Conservation (phyloP, 768 basidiomycete genomes). For the Leccinum obscurum region DNA sequence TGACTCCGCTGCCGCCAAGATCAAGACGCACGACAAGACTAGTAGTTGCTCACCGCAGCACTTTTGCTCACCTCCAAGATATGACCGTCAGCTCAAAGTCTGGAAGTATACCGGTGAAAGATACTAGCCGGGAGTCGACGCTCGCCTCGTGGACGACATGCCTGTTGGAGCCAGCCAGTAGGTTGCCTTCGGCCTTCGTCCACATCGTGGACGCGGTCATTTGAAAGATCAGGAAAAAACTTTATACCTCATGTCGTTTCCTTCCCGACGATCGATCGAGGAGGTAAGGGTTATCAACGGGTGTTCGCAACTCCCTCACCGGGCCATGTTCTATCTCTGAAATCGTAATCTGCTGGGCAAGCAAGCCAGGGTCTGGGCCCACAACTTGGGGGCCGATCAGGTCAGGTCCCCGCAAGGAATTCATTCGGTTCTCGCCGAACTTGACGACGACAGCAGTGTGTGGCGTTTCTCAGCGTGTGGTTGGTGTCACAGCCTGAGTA, state of each 20-base stretch:
- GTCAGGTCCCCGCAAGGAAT: not conserved
- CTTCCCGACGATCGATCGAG: constrained; percentile 10
- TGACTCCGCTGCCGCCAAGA: not conserved
- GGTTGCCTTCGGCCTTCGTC: not conserved
- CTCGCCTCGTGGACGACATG: constrained; percentile 19
- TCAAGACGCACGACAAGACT: not conserved
- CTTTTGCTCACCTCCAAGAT: not conserved
- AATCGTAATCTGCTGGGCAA: not conserved
- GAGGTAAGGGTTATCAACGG: not conserved
- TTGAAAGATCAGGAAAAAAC: constrained; percentile 2
- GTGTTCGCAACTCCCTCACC: not conserved
- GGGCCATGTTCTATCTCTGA: not conserved
- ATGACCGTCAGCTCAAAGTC: not conserved
- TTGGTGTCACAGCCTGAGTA: not conserved
- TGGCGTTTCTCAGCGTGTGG: not conserved
- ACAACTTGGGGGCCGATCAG: not conserved
- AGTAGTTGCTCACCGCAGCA: not conserved
- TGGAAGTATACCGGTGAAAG: not conserved
- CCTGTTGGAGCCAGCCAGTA: constrained; percentile 5
- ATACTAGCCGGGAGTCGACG: not conserved
- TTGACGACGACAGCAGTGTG: not conserved
- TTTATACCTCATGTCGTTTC: constrained; percentile 13
- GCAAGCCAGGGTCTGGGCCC: not conserved
- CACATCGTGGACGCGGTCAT: constrained; percentile 2
- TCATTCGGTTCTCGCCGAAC: not conserved